These are phyloP conservation scores for Pisolithus tinctorius DNA, from an alignment of 768 basidiomycete species.

Conservation along the genomic window DNA sequence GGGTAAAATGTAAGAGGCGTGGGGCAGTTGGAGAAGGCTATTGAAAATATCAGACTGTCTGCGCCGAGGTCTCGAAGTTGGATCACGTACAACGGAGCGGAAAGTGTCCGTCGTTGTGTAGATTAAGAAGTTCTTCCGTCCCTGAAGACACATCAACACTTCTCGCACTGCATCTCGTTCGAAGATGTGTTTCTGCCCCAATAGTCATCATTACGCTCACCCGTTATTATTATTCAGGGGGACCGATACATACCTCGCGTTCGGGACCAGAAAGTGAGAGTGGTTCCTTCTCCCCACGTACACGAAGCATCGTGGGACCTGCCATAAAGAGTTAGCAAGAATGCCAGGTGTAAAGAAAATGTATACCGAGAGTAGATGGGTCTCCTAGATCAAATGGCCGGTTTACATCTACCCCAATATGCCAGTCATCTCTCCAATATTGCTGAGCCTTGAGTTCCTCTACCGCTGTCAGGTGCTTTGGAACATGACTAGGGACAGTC, in stretches of 20 bases:
- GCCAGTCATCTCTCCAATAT: slow-evolving; percentile 72
- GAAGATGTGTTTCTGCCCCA: slow-evolving; percentile 53
- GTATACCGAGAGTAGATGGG: slow-evolving; percentile 64
- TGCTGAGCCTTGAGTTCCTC: slow-evolving; percentile 58
- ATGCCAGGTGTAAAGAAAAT: background rate
- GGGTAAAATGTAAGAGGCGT: slow-evolving; percentile 60
- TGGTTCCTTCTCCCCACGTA: slow-evolving; percentile 31
- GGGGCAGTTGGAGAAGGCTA: slow-evolving; percentile 51
- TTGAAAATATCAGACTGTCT: background rate
- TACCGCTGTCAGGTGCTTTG: slow-evolving; percentile 41
- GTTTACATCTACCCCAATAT: slow-evolving; percentile 35
- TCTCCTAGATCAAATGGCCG: slow-evolving; percentile 57
- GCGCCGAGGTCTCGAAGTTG: background rate
- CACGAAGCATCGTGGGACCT: slow-evolving; percentile 43
- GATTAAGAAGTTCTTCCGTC: slow-evolving; percentile 55
- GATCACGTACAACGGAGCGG: slow-evolving; percentile 26
- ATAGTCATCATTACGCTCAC: background rate
- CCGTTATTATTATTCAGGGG: background rate
- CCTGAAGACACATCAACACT: slow-evolving; percentile 69
- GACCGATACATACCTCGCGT: slow-evolving; percentile 31
- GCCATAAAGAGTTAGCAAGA: background rate
- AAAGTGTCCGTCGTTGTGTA: slow-evolving; percentile 25
- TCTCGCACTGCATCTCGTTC: slow-evolving; percentile 77
- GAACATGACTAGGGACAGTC: slow-evolving; percentile 1
- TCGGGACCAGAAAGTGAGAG: slow-evolving; percentile 35